Base-by-base conservation (phyloP, 2,329 filamentous ascomycete species). In the Shiraia sp. region DNA sequence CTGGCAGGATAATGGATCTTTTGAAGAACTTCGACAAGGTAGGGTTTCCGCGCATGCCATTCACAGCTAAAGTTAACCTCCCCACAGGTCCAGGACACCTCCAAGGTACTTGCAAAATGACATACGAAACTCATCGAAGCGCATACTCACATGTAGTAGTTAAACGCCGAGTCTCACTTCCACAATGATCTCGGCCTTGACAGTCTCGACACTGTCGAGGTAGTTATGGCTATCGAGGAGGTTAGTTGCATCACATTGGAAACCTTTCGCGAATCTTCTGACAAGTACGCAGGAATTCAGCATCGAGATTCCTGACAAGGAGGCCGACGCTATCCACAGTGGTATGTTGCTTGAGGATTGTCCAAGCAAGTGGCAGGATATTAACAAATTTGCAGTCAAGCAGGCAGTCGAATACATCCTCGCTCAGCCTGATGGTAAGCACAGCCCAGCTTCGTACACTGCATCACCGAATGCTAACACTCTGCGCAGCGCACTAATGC, bases 181-280 rank as follows among this genome's bases (percentile, higher is more conserved):
- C 82, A 90, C 70, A 97, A 96, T 73, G 92, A 99, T 76, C 87
- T 99, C 53, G 93, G 91, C 56, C 80, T 99, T 65, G 93, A 99
- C 79, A 95, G 88, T 76, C 82, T 99, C 73, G 93, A 99, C 74
- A 96, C 93, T 53, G 93, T 99, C 53, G 93, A 99, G 81, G 93
- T 99, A 58, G 93, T 99, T 64, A 99, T 99, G 93, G 93, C 93
- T 57, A 97, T 99, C 75, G 93, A 99, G 82, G 93, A 99, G 85
- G 87, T 90, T 75, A 54, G 73, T 60, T 40, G 52, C 43, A 17
- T 26, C 32, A 29, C n/a, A 39, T 14, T 19, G 31, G 16, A 32
- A 15, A 6, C 10, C 51, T 27, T 32, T 14, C 14, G 37, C 30
- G 19, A 30, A 50, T 37, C 19, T 14, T 39, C 44, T 52, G 33